Evolutionary conservation across 1,284 basidiomycete species (phyloP).

Genomic region (Rhodotorula sp.): DNA sequence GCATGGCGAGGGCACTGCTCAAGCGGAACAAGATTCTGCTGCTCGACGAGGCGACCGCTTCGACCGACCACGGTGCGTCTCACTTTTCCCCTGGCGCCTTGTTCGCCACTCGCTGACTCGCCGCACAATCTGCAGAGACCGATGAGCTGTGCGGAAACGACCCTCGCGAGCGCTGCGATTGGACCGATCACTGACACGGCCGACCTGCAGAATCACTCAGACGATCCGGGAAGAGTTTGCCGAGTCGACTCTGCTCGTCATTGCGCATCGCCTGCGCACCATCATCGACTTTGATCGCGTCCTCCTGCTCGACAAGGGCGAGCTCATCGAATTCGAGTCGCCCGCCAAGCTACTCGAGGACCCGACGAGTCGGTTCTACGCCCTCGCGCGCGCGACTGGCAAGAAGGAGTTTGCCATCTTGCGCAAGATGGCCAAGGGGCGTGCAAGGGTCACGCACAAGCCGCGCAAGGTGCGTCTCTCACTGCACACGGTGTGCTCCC

Average conservation of each 20-base stretch:
- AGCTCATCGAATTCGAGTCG: constrained; percentile 56
- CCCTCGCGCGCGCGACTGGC: constrained; percentile 36
- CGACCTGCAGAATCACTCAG: constrained; percentile 56
- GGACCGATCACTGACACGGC: not conserved
- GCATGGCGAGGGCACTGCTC: constrained; percentile 49
- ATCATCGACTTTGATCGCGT: constrained; percentile 53
- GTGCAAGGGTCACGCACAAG: constrained; percentile 30
- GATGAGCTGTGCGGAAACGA: constrained; percentile 62
- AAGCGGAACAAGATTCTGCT: constrained; percentile 58
- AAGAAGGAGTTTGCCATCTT: constrained; percentile 38
- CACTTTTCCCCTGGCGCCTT: constrained; percentile 18
- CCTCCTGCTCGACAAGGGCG: constrained; percentile 51
- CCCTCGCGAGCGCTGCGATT: not conserved
- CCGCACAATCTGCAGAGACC: constrained; percentile 54
- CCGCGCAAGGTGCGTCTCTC: constrained; percentile 25
- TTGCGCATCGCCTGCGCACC: constrained; percentile 59
- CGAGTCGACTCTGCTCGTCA: constrained; percentile 66
- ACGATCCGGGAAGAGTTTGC: constrained; percentile 73
- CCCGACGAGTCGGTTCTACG: constrained; percentile 38
- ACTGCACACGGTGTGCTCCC: too few relatives aligned
- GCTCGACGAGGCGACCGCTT: constrained; percentile 65
- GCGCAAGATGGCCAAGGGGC: constrained; percentile 33
- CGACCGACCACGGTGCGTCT: constrained; percentile 18
- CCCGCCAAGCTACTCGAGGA: constrained; percentile 54
- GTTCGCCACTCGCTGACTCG: not conserved